Evolutionary conservation across 306 rosid species (phyloP).

Genomic region (Vigna radiata): DNA sequence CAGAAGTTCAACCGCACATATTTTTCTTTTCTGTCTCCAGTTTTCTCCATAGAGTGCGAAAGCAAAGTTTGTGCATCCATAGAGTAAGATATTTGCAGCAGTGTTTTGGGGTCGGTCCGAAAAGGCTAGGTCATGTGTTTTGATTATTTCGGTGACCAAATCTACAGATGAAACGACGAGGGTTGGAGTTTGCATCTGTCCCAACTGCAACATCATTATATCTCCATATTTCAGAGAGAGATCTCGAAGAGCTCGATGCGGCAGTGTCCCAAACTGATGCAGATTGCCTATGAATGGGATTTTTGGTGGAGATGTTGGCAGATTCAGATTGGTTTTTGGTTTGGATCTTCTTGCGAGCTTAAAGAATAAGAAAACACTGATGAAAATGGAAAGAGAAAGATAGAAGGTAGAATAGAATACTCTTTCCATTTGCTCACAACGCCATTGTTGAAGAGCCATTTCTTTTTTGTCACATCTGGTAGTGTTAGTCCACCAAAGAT

Average conservation of each 20-base stretch:
- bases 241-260: slow-evolving; percentile 35
- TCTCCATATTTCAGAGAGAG: slow-evolving; percentile 43
- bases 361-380: slow-evolving; percentile 2
- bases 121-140: slow-evolving; percentile 38
- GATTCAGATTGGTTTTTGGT: slow-evolving; percentile 36
- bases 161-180: slow-evolving; percentile 47
- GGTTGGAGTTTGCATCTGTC: slow-evolving; percentile 36
- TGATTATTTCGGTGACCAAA: slow-evolving; percentile 29
- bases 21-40: slow-evolving; percentile 50
- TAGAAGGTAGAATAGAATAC: neutral
- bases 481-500: neutral
- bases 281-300: slow-evolving; percentile 52
- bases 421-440: slow-evolving; percentile 6
- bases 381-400: neutral
- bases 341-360: slow-evolving; percentile 30
- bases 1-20: slow-evolving; percentile 38
- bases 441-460: slow-evolving; percentile 38
- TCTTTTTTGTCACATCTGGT: neutral
- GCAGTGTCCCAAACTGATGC: slow-evolving; percentile 50
- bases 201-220: slow-evolving; percentile 44
- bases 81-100: slow-evolving; percentile 39
- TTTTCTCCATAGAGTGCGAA: slow-evolving; percentile 39
- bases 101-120: slow-evolving; percentile 43
- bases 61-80: slow-evolving; percentile 38
- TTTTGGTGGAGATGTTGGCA: slow-evolving; percentile 49